Evolutionary conservation across 1,139 yeast species (phyloP).

Genomic region (Suzukiozyma palmioleophila): DNA sequence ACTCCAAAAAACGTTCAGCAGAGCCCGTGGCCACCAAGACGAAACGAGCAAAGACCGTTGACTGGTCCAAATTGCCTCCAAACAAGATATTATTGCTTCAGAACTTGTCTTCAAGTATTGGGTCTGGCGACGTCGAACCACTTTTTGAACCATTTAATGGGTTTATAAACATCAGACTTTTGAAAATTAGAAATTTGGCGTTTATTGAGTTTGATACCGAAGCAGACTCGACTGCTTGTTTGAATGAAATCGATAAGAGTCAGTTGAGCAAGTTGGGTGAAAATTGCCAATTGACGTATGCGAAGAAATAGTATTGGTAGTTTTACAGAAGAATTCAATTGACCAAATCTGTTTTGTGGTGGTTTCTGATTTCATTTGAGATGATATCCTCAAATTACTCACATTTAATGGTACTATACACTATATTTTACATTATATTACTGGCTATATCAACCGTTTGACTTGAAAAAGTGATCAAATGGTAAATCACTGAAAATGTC

Average conservation of each 20-base stretch:
- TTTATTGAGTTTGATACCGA: constrained; percentile 73
- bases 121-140: constrained; percentile 36
- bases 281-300: constrained; percentile 25
- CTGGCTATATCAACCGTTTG: neutral
- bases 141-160: constrained; percentile 52
- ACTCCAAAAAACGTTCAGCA: constrained; percentile 18
- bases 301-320: constrained; percentile 33
- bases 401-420: neutral
- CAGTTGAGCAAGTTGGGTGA: constrained; percentile 19
- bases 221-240: constrained; percentile 22
- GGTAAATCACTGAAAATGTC: constrained; percentile 26
- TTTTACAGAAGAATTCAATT: no score
- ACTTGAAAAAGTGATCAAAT: constrained; percentile 14
- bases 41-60: constrained; percentile 16
- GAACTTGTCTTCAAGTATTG: constrained; percentile 45
- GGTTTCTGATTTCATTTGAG: neutral
- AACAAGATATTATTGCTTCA: constrained; percentile 69
- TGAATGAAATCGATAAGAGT: constrained; percentile 11
- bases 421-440: neutral
- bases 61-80: constrained; percentile 51
- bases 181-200: constrained; percentile 65
- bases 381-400: neutral
- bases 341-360: no score
- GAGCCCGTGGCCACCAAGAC: constrained; percentile 6
- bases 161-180: constrained; percentile 60